Evolutionary conservation across 1,284 basidiomycete genomes (phyloP).

Genomic region (Papiliotrema nemorosa): DNA sequence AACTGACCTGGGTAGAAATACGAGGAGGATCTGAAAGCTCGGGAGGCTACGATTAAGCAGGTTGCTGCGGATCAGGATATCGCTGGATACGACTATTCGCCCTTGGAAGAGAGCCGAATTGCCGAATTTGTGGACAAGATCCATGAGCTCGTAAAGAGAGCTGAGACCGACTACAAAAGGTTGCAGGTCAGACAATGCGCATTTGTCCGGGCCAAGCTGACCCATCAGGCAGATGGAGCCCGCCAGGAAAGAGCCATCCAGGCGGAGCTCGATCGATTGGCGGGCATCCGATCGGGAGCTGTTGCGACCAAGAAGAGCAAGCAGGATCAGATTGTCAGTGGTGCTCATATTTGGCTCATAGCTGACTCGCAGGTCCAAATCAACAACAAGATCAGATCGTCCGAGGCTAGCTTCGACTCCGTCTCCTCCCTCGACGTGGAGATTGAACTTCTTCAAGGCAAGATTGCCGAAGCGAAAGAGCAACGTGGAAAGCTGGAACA

Average conservation of each 20-base stretch:
- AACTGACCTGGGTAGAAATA: no score
- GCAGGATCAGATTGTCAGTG: constrained; percentile 62
- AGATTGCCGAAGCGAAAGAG: constrained; percentile 63
- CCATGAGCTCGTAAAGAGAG: constrained; percentile 34
- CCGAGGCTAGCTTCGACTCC: constrained; percentile 59
- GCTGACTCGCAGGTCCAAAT: constrained; percentile 31
- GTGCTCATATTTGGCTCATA: constrained; percentile 38
- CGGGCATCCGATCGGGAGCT: constrained; percentile 29
- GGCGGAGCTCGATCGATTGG: constrained; percentile 34
- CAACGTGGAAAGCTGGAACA: constrained; percentile 59
- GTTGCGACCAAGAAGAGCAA: constrained; percentile 41
- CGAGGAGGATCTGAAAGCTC: constrained; percentile 64
- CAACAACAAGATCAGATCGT: constrained; percentile 42
- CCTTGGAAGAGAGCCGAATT: constrained; percentile 39
- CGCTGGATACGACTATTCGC: constrained; percentile 61
- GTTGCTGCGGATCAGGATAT: constrained; percentile 67
- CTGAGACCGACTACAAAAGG: constrained; percentile 38
- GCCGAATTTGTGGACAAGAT: constrained; percentile 39
- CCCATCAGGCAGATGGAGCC: constrained; percentile 24
- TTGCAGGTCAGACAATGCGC: constrained; percentile 20
- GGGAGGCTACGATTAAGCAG: constrained; percentile 70
- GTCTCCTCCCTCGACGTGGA: constrained; percentile 59
- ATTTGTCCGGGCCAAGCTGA: constrained; percentile 2
- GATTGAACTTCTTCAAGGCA: constrained; percentile 58
- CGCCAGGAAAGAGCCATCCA: constrained; percentile 43